Evolutionary conservation across 257 asterid genomes (phyloP), one percentile per base, ranked within the genome.

Genomic region (Echites panduratus): DNA sequence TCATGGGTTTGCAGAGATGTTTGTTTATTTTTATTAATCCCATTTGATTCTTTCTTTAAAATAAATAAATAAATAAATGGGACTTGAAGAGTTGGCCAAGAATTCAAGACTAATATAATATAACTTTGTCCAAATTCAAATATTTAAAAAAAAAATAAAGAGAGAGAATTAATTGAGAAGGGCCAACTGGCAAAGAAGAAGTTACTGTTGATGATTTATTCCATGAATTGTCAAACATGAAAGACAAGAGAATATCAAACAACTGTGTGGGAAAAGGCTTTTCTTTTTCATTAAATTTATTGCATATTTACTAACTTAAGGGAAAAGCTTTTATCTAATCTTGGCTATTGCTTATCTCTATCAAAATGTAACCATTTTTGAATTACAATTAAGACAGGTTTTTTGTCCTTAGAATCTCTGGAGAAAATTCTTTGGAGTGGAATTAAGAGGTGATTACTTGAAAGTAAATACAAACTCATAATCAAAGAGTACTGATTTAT

Each of bases 201-300:
- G 41, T 22, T 27, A 69, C 41, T 70, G 26, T n/a, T 58, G 12
- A 22, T 69, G 40, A 61, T 13, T 71, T 26, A 56, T 64, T 73
- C 1, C 41, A 52, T 70, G 41, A 65, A 35, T 69, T 73, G 72
- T 70, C 75, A 80, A 65, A 49, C 66, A 75, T 50, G 78, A 78
- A 78, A 69, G 83, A 73, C 78, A 72, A 78, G 71, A 48, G 83
- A 81, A 73, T 76, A 59, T 79, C 70, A 68, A 63, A 73, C 76
- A 49, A 13, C 5, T 12, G n/a, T 49, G 54, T 62, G 47, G 49
- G 63, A 58, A 64, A 58, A 72, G 32, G 29, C 41, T 70, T 77
- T 76, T 59, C 69, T 68, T 53, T 32, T 80, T 78, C 70, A 75
- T 65, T 64, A 73, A 50, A 75, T 79, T 76, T 54, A 80, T 70